These are phyloP conservation scores for Sordariomycetes sp. DNA, from an alignment of 2,329 filamentous ascomycete species.

Conservation along the genomic window DNA sequence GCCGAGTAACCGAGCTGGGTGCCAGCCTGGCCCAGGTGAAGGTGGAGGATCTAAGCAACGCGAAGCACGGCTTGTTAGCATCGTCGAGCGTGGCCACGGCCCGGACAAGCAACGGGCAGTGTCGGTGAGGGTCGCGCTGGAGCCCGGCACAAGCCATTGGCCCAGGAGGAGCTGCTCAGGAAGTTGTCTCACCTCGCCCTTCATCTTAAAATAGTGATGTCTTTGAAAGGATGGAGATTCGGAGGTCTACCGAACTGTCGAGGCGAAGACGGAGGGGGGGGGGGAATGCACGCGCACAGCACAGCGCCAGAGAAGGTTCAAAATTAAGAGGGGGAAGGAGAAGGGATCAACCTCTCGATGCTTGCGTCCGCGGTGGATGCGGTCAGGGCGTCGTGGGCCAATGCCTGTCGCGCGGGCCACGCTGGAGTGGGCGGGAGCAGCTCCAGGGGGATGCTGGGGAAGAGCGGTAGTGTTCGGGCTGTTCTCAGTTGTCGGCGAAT, in stretches of 20 bases:
- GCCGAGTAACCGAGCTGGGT: constrained; percentile 63
- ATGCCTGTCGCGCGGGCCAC: not conserved
- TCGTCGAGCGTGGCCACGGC: not conserved
- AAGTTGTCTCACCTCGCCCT: constrained; percentile 36
- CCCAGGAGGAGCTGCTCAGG: constrained; percentile 6
- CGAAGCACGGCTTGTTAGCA: not conserved
- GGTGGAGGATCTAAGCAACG: constrained; percentile 41
- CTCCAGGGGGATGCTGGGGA: not conserved
- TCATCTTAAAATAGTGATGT: constrained; percentile 26
- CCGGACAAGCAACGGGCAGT: not conserved
- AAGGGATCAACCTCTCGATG: not conserved
- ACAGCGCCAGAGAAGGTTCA: not conserved
- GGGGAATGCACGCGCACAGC: constrained; percentile 5
- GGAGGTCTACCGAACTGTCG: not conserved
- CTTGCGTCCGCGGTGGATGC: not conserved
- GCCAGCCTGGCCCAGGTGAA: constrained; percentile 56
- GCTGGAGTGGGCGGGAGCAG: not conserved
- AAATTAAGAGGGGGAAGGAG: not conserved
- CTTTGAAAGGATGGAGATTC: not conserved
- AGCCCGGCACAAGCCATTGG: not conserved
- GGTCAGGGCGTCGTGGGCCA: not conserved
- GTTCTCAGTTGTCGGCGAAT: not conserved
- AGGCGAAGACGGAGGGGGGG: not conserved
- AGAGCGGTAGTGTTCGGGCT: not conserved
- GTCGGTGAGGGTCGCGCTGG: not conserved